A percentile compares a stretch with the other conserved stretches of the same genome.
Conservation (phyloP, 1,139 yeast species). For the Candida smagusa region DNA sequence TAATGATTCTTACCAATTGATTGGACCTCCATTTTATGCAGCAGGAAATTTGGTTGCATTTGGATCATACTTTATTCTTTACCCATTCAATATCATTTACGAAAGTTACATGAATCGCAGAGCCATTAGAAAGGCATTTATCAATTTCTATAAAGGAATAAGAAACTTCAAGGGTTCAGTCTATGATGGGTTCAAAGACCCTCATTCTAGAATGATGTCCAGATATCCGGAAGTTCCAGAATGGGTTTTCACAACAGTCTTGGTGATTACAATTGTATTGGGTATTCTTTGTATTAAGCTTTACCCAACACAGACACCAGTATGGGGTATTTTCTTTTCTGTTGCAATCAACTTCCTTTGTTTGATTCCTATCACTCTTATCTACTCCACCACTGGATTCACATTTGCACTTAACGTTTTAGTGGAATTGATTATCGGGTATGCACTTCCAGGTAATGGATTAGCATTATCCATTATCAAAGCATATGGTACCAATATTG, state of each 20-base stretch:
- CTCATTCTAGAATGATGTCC: constrained; percentile 14
- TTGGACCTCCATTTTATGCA: constrained; percentile 41
- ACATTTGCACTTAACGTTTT: constrained; percentile 19
- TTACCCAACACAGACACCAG: constrained; percentile 20
- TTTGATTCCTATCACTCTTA: constrained; percentile 18
- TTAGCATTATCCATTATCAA: constrained; percentile 19
- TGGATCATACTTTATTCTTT: constrained; percentile 16
- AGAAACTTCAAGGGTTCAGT: constrained; percentile 9
- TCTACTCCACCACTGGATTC: constrained; percentile 17
- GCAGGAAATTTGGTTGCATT: constrained; percentile 25
- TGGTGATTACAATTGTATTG: constrained; percentile 12
- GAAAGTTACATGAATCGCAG: constrained; percentile 9
- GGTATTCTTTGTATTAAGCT: constrained; percentile 16
- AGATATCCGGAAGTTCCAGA: constrained; percentile 18
- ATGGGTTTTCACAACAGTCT: constrained; percentile 13
- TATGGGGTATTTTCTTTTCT: constrained; percentile 22
- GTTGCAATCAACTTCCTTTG: constrained; percentile 19
- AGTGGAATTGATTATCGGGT: constrained; percentile 20
- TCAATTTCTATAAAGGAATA: constrained; percentile 4
- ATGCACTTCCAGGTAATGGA: constrained; percentile 21
- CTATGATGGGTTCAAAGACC: constrained; percentile 15
- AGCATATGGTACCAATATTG: constrained; percentile 23
- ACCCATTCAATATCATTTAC: constrained; percentile 15
- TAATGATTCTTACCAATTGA: constrained; percentile 14
- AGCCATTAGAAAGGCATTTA: constrained; percentile 9